Conservation (phyloP, 345 rosid species). For the Physaria fendleri region DNA sequence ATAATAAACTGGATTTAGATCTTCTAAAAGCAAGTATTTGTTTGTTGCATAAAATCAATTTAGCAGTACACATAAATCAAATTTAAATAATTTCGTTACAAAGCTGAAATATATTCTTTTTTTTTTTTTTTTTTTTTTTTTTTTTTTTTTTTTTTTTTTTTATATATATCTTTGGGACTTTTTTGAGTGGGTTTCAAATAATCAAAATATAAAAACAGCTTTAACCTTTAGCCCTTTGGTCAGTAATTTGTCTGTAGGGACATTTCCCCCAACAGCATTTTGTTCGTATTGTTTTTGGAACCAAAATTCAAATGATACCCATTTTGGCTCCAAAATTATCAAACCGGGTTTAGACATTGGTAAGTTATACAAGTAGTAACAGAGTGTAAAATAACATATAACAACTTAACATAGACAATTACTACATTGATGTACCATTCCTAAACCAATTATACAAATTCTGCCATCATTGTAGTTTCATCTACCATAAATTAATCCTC, state of each 20-base stretch:
- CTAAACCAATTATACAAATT: too few species aligned
- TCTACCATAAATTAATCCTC: too few species aligned
- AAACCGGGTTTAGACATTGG: not conserved
- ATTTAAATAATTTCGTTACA: not conserved
- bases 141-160: conserved; percentile 11
- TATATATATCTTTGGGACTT: not conserved
- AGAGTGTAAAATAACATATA: too few species aligned
- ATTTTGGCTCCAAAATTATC: not conserved
- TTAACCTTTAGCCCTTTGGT: conserved; percentile 6
- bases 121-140: conserved; percentile 8
- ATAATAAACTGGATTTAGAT: not conserved
- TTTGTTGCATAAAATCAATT: not conserved
- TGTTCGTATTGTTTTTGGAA: conserved; percentile 8
- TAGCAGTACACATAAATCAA: not conserved
- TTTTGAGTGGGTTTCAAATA: not conserved
- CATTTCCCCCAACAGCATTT: not conserved
- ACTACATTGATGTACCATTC: too few species aligned
- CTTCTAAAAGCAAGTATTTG: conserved; percentile 5
- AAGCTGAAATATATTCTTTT: conserved; percentile 7
- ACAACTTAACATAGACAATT: too few species aligned
- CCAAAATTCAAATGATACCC: not conserved
- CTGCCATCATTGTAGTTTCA: too few species aligned
- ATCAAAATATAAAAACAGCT: not conserved
- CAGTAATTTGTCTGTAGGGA: conserved; percentile 22
- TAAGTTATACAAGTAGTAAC: too few species aligned